Conservation (phyloP, 768 basidiomycete genomes). For the Lentinula raphanica region DNA sequence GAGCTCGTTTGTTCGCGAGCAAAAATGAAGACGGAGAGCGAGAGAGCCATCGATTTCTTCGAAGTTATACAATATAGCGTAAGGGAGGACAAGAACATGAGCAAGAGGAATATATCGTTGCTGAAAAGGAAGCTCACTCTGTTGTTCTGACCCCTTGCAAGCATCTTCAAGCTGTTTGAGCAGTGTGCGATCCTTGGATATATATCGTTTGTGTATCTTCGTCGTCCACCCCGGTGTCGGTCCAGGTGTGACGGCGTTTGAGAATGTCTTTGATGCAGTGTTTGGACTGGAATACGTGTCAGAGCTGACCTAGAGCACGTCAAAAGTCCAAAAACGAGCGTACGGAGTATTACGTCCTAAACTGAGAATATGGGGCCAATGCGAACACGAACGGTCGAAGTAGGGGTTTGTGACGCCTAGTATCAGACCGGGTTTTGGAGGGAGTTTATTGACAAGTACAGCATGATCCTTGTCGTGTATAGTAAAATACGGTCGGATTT, state of each 20-base stretch:
- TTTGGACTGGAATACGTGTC: slow-evolving; percentile 10
- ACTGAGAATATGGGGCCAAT: slow-evolving; percentile 84
- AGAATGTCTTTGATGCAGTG: slow-evolving; percentile 14
- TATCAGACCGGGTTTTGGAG: slow-evolving; percentile 71
- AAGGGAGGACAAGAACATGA: not conserved
- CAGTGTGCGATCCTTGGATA: slow-evolving; percentile 75
- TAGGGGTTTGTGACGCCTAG: slow-evolving; percentile 89
- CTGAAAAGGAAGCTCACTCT: slow-evolving; percentile 38
- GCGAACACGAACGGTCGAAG: slow-evolving; percentile 69
- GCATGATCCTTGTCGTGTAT: slow-evolving; percentile 89
- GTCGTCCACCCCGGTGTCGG: slow-evolving; percentile 73
- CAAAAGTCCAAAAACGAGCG: slow-evolving; percentile 8
- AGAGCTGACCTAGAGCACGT: not conserved
- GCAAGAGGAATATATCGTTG: slow-evolving; percentile 2
- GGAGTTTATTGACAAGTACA: slow-evolving; percentile 71
- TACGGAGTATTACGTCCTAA: slow-evolving; percentile 50
- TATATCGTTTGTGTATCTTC: slow-evolving; percentile 73
- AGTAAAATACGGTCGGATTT: slow-evolving; percentile 92
- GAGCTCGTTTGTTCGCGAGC: slow-evolving; percentile 77
- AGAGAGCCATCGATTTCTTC: slow-evolving; percentile 64
- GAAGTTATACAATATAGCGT: not conserved
- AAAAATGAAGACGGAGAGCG: slow-evolving; percentile 75
- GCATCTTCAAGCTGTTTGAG: slow-evolving; percentile 71
- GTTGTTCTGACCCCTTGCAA: slow-evolving; percentile 38
- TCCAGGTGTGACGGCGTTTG: slow-evolving; percentile 32